phyloP scores from a whole-genome alignment of 192 early-diverging fungal genomes.

The Geosiphon pyriformis region DNA sequence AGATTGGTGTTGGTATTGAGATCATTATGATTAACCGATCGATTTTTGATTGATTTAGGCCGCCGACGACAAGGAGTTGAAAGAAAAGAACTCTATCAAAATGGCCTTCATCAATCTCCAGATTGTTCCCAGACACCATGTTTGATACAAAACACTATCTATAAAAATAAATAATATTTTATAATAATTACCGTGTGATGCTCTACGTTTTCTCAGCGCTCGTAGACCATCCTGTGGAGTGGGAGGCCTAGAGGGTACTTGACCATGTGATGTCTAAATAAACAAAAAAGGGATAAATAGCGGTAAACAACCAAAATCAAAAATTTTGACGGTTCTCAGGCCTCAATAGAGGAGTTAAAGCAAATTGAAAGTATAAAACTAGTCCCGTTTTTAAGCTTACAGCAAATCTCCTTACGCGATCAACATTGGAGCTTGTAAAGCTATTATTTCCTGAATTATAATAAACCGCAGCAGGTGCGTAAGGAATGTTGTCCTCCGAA shows the following conservation, averaged over 20 bases:
- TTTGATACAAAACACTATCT: neutral
- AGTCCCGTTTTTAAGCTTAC: slow-evolving; percentile 13
- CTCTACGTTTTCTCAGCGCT: neutral
- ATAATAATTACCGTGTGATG: neutral
- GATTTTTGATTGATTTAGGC: too few relatives aligned
- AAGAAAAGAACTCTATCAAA: too few relatives aligned
- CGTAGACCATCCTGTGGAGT: slow-evolving; percentile 14
- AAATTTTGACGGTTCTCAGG: neutral
- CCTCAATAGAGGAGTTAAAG: neutral
- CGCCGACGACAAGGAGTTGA: neutral
- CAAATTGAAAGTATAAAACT: slow-evolving; percentile 5
- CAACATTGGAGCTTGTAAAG: neutral
- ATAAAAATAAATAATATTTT: too few relatives aligned
- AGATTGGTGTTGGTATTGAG: too few relatives aligned
- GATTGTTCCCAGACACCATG: neutral
- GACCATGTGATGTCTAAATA: neutral
- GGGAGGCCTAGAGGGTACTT: neutral
- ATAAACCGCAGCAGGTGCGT: slow-evolving; percentile 34
- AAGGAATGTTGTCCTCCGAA: too few relatives aligned
- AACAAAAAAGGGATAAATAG: neutral
- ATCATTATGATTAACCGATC: too few relatives aligned
- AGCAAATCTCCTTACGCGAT: slow-evolving; percentile 14
- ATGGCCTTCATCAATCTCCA: neutral
- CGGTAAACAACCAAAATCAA: neutral
- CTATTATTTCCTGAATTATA: slow-evolving; percentile 35